Evolutionary conservation across 176 grass and related monocot genomes (phyloP).

Genomic region (Eragrostis curvula): DNA sequence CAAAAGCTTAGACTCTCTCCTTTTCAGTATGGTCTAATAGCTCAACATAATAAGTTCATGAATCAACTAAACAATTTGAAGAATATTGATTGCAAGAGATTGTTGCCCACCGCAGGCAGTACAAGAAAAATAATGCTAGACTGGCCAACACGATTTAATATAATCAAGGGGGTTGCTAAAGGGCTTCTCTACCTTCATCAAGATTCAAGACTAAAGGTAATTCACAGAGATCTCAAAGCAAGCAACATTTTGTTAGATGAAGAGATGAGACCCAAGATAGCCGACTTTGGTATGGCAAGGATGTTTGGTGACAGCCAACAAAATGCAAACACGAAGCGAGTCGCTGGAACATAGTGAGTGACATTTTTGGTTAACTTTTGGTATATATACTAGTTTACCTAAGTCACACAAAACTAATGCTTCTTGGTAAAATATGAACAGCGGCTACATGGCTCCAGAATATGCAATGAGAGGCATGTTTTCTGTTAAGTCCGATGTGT

Average conservation of each 20-base stretch:
- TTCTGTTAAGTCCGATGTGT: slow-evolving; percentile 50
- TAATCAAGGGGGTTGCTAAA: slow-evolving; percentile 47
- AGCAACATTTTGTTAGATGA: slow-evolving; percentile 45
- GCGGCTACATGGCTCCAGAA: slow-evolving; percentile 57
- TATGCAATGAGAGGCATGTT: slow-evolving; percentile 54
- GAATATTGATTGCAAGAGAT: background rate
- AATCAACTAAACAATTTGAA: too few relatives aligned
- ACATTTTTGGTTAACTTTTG: background rate
- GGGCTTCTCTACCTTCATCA: slow-evolving; percentile 55
- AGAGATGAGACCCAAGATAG: slow-evolving; percentile 47
- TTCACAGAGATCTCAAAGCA: slow-evolving; percentile 40
- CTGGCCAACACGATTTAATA: slow-evolving; percentile 42
- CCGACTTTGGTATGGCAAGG: slow-evolving; percentile 54
- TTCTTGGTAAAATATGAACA: background rate
- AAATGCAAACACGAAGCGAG: slow-evolving; percentile 25
- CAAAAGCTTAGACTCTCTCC: slow-evolving; percentile 4
- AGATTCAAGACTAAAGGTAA: slow-evolving; percentile 46
- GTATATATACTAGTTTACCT: too few relatives aligned
- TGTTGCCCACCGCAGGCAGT: background rate
- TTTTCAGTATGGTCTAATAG: slow-evolving; percentile 29
- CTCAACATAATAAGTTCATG: background rate
- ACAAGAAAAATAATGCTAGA: slow-evolving; percentile 16
- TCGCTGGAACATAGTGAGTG: slow-evolving; percentile 30
- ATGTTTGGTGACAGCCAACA: slow-evolving; percentile 37
- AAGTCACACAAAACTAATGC: background rate